Evolutionary conservation across 139 green algal genomes (phyloP), one percentile per base, ranked within the genome.

Genomic region (Protoeuglena noctilucae): DNA sequence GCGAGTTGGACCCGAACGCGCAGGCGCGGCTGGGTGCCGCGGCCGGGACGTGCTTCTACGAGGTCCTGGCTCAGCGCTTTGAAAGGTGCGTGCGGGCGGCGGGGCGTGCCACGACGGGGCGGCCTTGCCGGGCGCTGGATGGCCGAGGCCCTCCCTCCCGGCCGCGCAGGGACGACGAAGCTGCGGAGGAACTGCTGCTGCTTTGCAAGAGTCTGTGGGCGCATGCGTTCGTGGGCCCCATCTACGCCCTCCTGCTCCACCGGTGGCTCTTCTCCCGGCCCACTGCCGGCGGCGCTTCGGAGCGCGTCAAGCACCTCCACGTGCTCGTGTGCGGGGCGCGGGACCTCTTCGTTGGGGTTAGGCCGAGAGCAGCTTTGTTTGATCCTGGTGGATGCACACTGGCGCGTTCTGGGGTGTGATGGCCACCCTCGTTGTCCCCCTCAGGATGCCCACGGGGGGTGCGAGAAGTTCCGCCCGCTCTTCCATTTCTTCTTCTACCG

Each of bases 241-340:
- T 81, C 19, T 81, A 78, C 51, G 69, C 82, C 5, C 64, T 89
- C 48, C 68, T 89, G 49, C 72, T 89, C 51, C 72, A 89, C 54
- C 71, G 77, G 34, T 60, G 1, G 34, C 34, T 43, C 9, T 12
- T 43, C 9, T 19, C 34, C 9, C 34, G 34, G 34, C 34, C 34
- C 34, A 12, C 7, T 12, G 34, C 34, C 9, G 34, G 34, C 9
- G 34, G 34, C 9, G 9, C 9, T 12, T 7, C 7, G 9, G 34
- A 43, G 9, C 34, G 34, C 34, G 34, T 12, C 9, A 7, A 12
- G 9, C 7, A 43, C 34, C 9, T 12, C 34, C 34, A 43, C 34
- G 12, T 43, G 9, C 7, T 43, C 9, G 9, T 43, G 9, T 12
- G 7, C 34, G 34, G 9, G 9, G 34, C 34, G 34, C 34, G 34